These are phyloP conservation scores for Microcyclospora pomicola DNA, from an alignment of 2,329 filamentous ascomycete species.

Conservation along the genomic window DNA sequence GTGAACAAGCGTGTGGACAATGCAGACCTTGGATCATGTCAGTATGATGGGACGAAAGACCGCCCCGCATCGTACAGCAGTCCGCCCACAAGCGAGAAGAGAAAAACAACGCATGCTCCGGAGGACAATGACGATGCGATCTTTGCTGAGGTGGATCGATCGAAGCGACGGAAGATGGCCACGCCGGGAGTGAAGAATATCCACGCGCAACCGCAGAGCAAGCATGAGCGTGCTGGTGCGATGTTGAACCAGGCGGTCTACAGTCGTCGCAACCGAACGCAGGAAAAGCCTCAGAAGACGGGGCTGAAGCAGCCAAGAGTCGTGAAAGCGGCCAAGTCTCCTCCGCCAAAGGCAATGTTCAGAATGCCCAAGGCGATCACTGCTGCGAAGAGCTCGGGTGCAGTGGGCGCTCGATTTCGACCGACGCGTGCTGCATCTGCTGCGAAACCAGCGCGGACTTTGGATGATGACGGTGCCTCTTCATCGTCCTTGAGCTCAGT, in stretches of 20 bases:
- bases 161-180: too few species aligned
- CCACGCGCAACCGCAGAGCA: too few species aligned
- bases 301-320: too few species aligned
- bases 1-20: neutral
- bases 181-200: too few species aligned
- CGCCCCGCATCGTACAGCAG: constrained; percentile 3
- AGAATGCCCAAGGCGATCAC: neutral
- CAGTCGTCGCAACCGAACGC: too few species aligned
- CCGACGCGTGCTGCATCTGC: neutral
- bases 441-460: neutral
- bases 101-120: neutral
- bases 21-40: neutral
- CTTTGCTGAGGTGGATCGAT: too few species aligned
- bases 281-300: too few species aligned
- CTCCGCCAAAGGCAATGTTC: neutral
- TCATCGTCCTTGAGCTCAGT: neutral
- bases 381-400: constrained; percentile 5
- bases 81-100: constrained; percentile 1
- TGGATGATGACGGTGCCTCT: neutral
- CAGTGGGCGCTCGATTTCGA: constrained; percentile 5
- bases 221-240: too few species aligned
- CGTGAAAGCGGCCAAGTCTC: too few species aligned
- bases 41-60: neutral
- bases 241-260: too few species aligned
- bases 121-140: constrained; percentile 1